Base-by-base conservation (phyloP, 2,329 filamentous ascomycete genomes). In the Neofusicoccum sp. region DNA sequence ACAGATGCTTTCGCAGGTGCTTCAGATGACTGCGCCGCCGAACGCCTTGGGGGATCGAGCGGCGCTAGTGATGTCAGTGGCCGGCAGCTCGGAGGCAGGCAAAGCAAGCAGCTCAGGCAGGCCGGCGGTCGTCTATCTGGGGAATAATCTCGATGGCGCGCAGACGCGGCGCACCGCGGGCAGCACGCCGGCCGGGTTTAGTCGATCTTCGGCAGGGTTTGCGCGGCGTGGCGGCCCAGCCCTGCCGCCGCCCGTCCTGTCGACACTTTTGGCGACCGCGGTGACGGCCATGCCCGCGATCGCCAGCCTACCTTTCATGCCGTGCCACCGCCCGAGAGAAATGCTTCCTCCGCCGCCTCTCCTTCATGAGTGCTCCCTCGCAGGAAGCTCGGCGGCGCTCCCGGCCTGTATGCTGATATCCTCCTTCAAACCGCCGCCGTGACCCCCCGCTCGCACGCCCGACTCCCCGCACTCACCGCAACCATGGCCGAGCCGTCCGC, bases 21-120 rank as follows among this genome's bases (percentile, higher is more conserved):
- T 58, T 34, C 54, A 58, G 54, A 44, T 58, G 54, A 58, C 41
- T n/a, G 36, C 54, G 41, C 41, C 54, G 8, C 52, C 52, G n/a
- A 36, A 41, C 34, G 11, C 11, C 31, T 41, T 9, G 4, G 22
- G 50, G 6, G 3, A 41, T 54, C 36, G 50, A 41, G 36, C 50
- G 28, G 54, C 39, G 52, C 9, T 36, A 22, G 34, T 58, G 54
- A 58, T 58, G 54, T 58, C 54, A 45, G 39, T 16, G 31, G 41
- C n/a, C 7, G 36, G n/a, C n/a, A n/a, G n/a, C n/a, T n/a, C n/a
- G n/a, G n/a, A n/a, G n/a, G n/a, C n/a, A 22, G 22, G 22, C 22
- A 22, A 22, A 22, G 22, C 22, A 22, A 22, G 22, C 22, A 22
- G 22, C 22, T 22, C 22, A 22, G 22, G 22, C 22, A 22, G 22